Base-by-base conservation (phyloP, 768 basidiomycete genomes). In the Hygrophorus pudorinus region DNA sequence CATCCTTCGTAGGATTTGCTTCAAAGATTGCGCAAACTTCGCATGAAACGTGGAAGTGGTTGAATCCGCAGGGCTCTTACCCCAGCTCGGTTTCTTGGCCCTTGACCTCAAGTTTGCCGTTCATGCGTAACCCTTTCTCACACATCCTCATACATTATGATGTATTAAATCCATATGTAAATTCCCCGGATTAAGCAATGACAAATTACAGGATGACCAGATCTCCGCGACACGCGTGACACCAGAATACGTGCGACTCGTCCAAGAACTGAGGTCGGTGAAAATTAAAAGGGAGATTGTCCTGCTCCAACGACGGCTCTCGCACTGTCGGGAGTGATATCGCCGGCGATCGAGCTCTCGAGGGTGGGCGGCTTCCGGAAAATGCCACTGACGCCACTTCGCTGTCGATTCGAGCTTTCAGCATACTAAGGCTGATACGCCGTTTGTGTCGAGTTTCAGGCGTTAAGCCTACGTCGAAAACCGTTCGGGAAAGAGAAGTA, bases 181-280 rank as follows among this genome's bases (percentile, higher is more conserved):
- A n/a, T 10, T 36, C 33, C 17, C 9, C n/a, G 17, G 21, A 16
- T 21, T n/a, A 7, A 39, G 29, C 20, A 11, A 18, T 5, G 20
- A 21, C 20, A 5, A 20, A 28, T 59, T 62, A 85, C 47, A 91
- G 63, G 48, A 90, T 78, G 32, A 91, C 84, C 32, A 90, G 63
- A 60, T 91, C 87, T 38, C 87, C 87, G 39, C 65, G 69, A 68
- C 87, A 91, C 14, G 83, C 77, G 55, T 79, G 73, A 64, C 87
- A 91, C 86, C 88, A 91, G 64, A 91, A 90, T 13, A 91, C 76
- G 57, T 90, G 87, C 20, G 86, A 79, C 52, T 90, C 87, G 54
- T 91, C 88, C 65, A 89, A 65, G 57, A 89, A 90, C 55, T 87
- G 85, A 2, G 83, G 72, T 41, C 81, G 77, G 50, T 64, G 62